Evolutionary conservation across 148 eudicot genomes (phyloP).

Genomic region (Pharnaceum exiguum): DNA sequence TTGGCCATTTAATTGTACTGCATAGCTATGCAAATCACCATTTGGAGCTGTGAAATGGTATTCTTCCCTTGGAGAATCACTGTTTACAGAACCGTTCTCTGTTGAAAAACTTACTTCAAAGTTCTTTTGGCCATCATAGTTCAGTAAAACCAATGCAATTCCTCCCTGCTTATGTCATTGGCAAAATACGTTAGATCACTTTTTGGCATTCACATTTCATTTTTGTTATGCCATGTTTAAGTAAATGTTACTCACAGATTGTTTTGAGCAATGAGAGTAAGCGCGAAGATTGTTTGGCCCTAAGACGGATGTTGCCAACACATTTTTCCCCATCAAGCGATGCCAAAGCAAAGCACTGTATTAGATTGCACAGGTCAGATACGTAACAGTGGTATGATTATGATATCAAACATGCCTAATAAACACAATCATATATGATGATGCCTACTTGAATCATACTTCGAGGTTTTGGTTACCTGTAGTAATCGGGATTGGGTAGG

Average conservation of each 20-base stretch:
- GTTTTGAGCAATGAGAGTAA: slow-evolving; percentile 43
- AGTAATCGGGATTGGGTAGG: slow-evolving; percentile 52
- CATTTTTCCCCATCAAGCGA: slow-evolving; percentile 46
- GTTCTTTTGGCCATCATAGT: slow-evolving; percentile 27
- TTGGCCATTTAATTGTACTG: slow-evolving; percentile 48
- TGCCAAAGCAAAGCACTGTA: slow-evolving; percentile 57
- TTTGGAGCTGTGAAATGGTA: slow-evolving; percentile 43
- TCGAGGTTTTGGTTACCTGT: slow-evolving; percentile 25
- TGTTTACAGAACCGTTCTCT: slow-evolving; percentile 1
- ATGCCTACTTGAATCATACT: background rate
- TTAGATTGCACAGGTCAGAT: background rate
- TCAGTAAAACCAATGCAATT: slow-evolving; percentile 41
- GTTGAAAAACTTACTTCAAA: slow-evolving; percentile 28
- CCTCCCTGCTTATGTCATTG: slow-evolving; percentile 31
- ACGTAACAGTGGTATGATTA: too few species aligned
- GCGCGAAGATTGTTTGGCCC: slow-evolving; percentile 36
- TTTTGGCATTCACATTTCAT: too few species aligned
- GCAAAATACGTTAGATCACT: too few species aligned
- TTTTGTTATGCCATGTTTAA: too few species aligned
- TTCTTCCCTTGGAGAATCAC: slow-evolving; percentile 32
- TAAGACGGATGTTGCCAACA: slow-evolving; percentile 25
- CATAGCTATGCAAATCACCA: slow-evolving; percentile 51
- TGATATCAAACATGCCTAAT: too few species aligned
- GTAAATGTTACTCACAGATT: slow-evolving; percentile 31
- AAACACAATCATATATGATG: too few species aligned